phyloP scores from a whole-genome alignment of 345 rosid genomes.

The Pistacia vera region DNA sequence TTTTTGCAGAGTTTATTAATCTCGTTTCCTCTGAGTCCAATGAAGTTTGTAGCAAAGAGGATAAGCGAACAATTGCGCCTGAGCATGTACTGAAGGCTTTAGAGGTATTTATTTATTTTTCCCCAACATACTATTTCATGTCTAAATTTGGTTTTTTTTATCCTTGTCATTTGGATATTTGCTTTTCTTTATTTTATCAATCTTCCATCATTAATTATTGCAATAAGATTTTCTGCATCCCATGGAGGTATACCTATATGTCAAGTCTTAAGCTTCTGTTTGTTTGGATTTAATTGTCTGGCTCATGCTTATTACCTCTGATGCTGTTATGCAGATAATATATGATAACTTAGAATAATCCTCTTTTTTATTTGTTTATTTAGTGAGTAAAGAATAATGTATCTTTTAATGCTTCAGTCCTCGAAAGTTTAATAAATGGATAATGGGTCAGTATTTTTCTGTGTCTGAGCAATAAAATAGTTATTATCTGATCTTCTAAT shows the following conservation, averaged over 20 bases:
- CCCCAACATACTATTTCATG: no score
- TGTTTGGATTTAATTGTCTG: neutral
- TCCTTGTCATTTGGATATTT: neutral
- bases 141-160: constrained; percentile 4
- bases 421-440: neutral
- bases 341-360: neutral
- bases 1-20: constrained; percentile 88
- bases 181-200: neutral
- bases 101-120: constrained; percentile 45
- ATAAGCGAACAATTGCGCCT: constrained; percentile 95
- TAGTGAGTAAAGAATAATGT: neutral
- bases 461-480: neutral
- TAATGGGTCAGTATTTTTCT: neutral
- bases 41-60: constrained; percentile 95
- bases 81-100: constrained; percentile 98
- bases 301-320: neutral
- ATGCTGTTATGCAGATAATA: neutral
- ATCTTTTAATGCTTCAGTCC: neutral
- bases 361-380: neutral
- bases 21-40: constrained; percentile 98
- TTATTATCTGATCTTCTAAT: neutral
- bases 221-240: constrained; percentile 7
- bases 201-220: neutral
- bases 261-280: neutral
- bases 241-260: neutral